A percentile compares a stretch with the other conserved stretches of the same genome.
These are phyloP conservation scores for Talaromyces atroroseus DNA, from an alignment of 2,329 filamentous ascomycete species.

Conservation along the genomic window DNA sequence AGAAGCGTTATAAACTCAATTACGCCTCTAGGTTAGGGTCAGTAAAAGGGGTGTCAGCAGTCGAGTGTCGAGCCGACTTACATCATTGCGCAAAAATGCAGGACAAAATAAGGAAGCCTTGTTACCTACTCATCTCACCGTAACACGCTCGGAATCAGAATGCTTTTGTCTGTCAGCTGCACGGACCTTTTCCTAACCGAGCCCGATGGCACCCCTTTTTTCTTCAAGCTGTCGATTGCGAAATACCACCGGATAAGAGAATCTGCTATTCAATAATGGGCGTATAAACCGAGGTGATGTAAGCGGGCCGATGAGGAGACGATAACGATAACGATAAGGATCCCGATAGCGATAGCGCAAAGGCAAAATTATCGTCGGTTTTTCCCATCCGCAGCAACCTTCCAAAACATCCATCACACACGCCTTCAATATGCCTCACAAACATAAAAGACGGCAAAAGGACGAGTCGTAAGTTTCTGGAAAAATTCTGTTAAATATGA, in stretches of 20 bases:
- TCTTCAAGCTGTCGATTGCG: too few species aligned
- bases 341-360: not conserved
- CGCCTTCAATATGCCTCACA: slow-evolving; percentile 67
- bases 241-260: too few species aligned
- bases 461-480: slow-evolving; percentile 46
- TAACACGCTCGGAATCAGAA: not conserved
- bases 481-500: too few species aligned
- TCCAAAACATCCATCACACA: not conserved
- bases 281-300: too few species aligned
- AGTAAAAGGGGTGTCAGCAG: not conserved
- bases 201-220: too few species aligned
- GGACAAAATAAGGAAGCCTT: not conserved
- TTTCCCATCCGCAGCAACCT: not conserved
- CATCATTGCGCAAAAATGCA: slow-evolving; percentile 21
- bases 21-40: slow-evolving; percentile 27
- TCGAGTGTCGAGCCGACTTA: not conserved
- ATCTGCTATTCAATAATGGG: too few species aligned
- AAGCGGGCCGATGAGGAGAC: too few species aligned
- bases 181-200: too few species aligned
- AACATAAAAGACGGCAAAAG: slow-evolving; percentile 64
- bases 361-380: not conserved
- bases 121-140: not conserved
- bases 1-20: slow-evolving; percentile 37
- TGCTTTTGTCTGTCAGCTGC: not conserved
- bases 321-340: not conserved